A percentile compares a stretch with the other conserved stretches of the same genome.
Conservation (phyloP, 257 asterid species). For the Capsicum baccatum region DNA sequence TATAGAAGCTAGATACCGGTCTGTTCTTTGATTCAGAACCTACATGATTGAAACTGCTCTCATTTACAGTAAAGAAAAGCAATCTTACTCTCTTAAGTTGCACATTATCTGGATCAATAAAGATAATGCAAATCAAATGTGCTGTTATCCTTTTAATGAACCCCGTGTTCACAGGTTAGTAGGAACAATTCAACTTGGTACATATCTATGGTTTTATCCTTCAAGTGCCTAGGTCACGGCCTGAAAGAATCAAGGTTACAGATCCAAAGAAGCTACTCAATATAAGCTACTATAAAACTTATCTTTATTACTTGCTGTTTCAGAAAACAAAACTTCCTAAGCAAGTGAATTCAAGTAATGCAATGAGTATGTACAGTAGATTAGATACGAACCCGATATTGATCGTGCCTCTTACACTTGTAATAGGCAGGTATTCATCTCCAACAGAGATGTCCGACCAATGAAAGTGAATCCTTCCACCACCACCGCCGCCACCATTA, state of each 20-base stretch:
- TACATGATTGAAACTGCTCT: not conserved
- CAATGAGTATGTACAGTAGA: slow-evolving; percentile 16
- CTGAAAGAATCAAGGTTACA: not conserved
- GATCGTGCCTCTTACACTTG: slow-evolving; percentile 66
- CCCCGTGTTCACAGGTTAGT: not conserved
- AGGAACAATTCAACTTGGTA: not conserved
- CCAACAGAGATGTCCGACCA: slow-evolving; percentile 76
- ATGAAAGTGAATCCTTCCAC: slow-evolving; percentile 91
- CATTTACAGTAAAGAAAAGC: slow-evolving; percentile 19
- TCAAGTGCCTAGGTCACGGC: slow-evolving; percentile 22
- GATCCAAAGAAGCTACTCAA: slow-evolving; percentile 21
- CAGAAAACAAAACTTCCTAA: slow-evolving; percentile 4
- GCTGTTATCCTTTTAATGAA: not conserved
- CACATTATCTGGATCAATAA: slow-evolving; percentile 17
- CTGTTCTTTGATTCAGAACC: slow-evolving; percentile 14
- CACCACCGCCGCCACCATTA: slow-evolving; percentile 93
- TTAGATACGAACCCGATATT: slow-evolving; percentile 58
- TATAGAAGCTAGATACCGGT: not conserved
- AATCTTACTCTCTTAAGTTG: not conserved
- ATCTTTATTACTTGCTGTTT: slow-evolving; percentile 1
- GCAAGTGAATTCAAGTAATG: slow-evolving; percentile 3
- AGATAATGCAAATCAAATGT: not conserved
- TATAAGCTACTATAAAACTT: not conserved
- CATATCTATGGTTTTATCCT: slow-evolving; percentile 16
- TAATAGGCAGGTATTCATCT: slow-evolving; percentile 77